Evolutionary conservation across 371 early-diverging fungal species (phyloP).

Genomic region (Batrachochytrium dendrobatidis): DNA sequence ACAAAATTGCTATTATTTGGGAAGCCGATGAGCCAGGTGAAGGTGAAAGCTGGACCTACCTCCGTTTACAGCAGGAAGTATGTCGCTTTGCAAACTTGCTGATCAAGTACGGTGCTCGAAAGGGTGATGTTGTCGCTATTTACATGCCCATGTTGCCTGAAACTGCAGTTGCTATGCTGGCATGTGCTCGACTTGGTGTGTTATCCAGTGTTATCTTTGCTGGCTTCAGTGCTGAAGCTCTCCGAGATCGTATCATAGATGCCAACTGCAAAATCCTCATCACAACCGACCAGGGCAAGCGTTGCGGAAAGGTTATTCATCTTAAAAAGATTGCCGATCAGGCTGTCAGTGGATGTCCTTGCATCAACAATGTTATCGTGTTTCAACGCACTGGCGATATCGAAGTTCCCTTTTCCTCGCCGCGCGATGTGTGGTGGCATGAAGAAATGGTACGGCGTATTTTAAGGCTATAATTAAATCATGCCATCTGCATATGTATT

Average conservation of each 20-base stretch:
- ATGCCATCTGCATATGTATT: neutral
- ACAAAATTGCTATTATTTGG: conserved; percentile 74
- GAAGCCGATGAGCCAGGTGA: conserved; percentile 76
- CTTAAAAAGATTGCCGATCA: conserved; percentile 88
- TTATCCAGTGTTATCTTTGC: conserved; percentile 81
- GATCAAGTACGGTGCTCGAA: conserved; percentile 66
- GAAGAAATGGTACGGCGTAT: conserved; percentile 56
- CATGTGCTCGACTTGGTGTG: conserved; percentile 92
- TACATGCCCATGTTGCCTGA: conserved; percentile 89
- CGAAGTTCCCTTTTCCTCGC: conserved; percentile 58
- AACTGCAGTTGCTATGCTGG: conserved; percentile 85
- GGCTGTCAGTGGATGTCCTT: conserved; percentile 64
- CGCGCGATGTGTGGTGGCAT: conserved; percentile 84
- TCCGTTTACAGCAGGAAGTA: conserved; percentile 71
- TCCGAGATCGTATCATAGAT: conserved; percentile 77
- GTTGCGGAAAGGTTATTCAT: conserved; percentile 83
- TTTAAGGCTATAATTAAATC: neutral
- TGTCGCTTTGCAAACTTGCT: conserved; percentile 77
- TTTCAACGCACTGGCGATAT: conserved; percentile 78
- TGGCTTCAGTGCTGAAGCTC: conserved; percentile 79
- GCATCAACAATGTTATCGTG: conserved; percentile 76
- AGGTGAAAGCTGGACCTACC: conserved; percentile 68
- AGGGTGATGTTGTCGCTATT: conserved; percentile 88
- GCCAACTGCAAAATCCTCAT: conserved; percentile 66
- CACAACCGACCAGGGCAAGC: conserved; percentile 73